phyloP scores from a whole-genome alignment of 1,139 yeast species.

The Geotrichum fermentans region DNA sequence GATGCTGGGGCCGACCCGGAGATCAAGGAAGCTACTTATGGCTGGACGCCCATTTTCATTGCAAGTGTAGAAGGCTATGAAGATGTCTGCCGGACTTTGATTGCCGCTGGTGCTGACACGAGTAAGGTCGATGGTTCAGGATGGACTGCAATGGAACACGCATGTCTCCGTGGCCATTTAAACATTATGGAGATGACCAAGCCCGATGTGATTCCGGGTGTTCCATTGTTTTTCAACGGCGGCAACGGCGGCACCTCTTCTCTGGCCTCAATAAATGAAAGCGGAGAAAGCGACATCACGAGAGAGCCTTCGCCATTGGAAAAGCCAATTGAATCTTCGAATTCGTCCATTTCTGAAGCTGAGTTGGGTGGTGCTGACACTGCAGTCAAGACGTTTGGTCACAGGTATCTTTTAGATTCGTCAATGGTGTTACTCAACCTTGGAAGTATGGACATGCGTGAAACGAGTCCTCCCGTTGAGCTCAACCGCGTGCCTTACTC shows the following conservation, averaged over 20 bases:
- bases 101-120: slow-evolving; percentile 46
- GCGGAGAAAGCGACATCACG: background rate
- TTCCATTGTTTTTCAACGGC: slow-evolving; percentile 14
- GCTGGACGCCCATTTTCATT: slow-evolving; percentile 92
- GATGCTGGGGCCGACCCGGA: slow-evolving; percentile 65
- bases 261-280: background rate
- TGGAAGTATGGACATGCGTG: slow-evolving; percentile 80
- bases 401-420: slow-evolving; percentile 58
- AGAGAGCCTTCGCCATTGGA: background rate
- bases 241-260: background rate
- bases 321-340: background rate
- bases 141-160: slow-evolving; percentile 97
- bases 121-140: slow-evolving; percentile 76
- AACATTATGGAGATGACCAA: slow-evolving; percentile 57
- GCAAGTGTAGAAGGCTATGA: slow-evolving; percentile 83
- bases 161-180: slow-evolving; percentile 84
- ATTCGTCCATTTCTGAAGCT: background rate
- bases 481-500: slow-evolving; percentile 70
- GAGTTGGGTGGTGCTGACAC: slow-evolving; percentile 1
- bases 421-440: slow-evolving; percentile 73
- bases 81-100: slow-evolving; percentile 53
- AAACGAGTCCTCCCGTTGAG: slow-evolving; percentile 56
- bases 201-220: slow-evolving; percentile 38
- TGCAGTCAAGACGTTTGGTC: slow-evolving; percentile 75
- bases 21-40: slow-evolving; percentile 70